Percentiles rank a stretch among this genome's conserved stretches.
phyloP scores from a whole-genome alignment of 129 eudicot species.

The Scalesia atractyloides region DNA sequence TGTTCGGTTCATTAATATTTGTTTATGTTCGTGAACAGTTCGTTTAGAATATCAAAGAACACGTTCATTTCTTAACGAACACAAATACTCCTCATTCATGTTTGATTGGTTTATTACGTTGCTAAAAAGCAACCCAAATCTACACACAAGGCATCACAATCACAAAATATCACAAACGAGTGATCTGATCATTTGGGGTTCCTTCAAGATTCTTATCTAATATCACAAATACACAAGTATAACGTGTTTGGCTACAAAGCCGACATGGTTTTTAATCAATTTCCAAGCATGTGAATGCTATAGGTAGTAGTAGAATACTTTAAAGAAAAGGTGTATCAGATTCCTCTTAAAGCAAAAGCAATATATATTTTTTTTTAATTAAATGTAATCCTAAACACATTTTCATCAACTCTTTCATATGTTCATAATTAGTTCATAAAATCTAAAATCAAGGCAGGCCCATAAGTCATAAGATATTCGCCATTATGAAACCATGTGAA shows the following conservation, averaged over 20 bases:
- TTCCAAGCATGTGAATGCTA: slow-evolving; percentile 26
- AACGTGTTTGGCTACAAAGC: slow-evolving; percentile 7
- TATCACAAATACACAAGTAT: slow-evolving; percentile 10
- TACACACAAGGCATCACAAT: background rate
- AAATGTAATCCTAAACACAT: slow-evolving; percentile 18
- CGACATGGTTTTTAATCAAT: slow-evolving; percentile 21
- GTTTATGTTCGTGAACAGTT: no score
- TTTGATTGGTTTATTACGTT: no score
- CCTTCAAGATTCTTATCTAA: slow-evolving; percentile 20
- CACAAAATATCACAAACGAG: background rate
- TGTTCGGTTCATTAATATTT: no score
- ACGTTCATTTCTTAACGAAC: no score
- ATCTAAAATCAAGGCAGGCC: background rate
- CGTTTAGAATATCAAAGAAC: no score
- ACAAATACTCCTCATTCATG: no score
- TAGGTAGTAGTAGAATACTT: slow-evolving; percentile 19
- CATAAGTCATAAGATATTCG: slow-evolving; percentile 5
- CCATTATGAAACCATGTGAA: slow-evolving; percentile 38
- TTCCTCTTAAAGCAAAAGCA: slow-evolving; percentile 37
- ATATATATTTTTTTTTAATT: background rate
- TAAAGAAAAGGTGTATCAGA: slow-evolving; percentile 25
- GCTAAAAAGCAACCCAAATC: background rate
- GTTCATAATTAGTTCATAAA: background rate
- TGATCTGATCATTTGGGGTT: background rate
- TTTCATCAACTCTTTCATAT: slow-evolving; percentile 21